Conservation (phyloP, 805 yeast genomes). For the Clavispora vitiphila region DNA sequence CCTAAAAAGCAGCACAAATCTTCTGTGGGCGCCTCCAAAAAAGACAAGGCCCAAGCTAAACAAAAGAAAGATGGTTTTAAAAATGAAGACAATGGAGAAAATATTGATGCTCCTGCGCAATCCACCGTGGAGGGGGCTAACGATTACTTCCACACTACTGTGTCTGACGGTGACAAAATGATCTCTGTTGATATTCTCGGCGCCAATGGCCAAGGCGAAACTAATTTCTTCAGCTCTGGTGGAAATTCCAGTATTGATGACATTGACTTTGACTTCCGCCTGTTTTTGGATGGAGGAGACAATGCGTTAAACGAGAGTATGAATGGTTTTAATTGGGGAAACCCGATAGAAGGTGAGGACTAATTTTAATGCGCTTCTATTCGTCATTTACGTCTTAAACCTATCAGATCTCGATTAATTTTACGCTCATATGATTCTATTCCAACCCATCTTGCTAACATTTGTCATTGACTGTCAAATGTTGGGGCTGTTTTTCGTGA, state of each 20-base stretch:
- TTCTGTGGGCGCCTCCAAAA: slow-evolving; percentile 11
- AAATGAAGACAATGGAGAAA: slow-evolving; percentile 22
- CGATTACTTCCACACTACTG: slow-evolving; percentile 18
- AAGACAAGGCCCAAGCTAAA: slow-evolving; percentile 20
- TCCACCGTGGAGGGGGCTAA: slow-evolving; percentile 14
- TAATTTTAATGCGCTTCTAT: neutral
- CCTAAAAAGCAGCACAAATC: slow-evolving; percentile 25
- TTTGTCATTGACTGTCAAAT: neutral
- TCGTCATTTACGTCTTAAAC: neutral
- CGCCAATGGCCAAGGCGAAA: slow-evolving; percentile 16
- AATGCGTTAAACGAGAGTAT: slow-evolving; percentile 29
- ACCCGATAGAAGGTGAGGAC: slow-evolving; percentile 19
- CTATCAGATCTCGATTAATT: neutral
- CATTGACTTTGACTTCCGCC: slow-evolving; percentile 41
- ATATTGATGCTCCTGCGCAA: slow-evolving; percentile 30
- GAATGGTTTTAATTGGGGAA: slow-evolving; percentile 37
- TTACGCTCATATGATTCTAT: neutral
- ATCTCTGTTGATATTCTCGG: slow-evolving; percentile 33
- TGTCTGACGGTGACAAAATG: slow-evolving; percentile 21
- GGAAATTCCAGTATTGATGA: slow-evolving; percentile 32
- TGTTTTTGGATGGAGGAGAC: slow-evolving; percentile 34
- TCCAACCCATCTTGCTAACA: neutral
- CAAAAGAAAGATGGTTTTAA: slow-evolving; percentile 16
- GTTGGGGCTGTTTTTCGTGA: neutral
- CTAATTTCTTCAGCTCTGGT: slow-evolving; percentile 19